A percentile compares a stretch with the other conserved stretches of the same genome.
phyloP scores from a whole-genome alignment of 108 stramenopile genomes.

The Schizochytrium sp. region DNA sequence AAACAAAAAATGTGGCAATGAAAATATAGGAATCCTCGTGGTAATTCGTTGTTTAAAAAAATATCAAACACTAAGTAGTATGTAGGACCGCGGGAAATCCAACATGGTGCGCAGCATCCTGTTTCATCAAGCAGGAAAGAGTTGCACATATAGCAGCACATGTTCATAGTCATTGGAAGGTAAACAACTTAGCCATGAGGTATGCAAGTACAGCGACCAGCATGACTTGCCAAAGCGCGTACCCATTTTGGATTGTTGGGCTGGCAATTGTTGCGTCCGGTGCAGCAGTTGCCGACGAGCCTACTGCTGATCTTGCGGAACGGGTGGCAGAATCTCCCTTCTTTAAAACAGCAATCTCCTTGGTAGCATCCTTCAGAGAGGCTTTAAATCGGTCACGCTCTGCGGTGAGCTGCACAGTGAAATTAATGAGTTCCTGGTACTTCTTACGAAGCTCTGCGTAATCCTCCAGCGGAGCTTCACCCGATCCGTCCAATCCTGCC shows the following conservation, averaged over 20 bases:
- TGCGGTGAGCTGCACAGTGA: constrained; percentile 90
- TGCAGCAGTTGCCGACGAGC: not conserved
- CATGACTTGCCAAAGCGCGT: constrained; percentile 38
- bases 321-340: not conserved
- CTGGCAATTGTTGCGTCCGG: not conserved
- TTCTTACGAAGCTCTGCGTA: constrained; percentile 80
- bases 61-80: not conserved
- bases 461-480: not conserved
- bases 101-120: too few relatives aligned
- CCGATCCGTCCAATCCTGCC: not conserved
- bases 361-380: constrained; percentile 52
- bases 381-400: constrained; percentile 80
- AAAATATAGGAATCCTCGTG: too few relatives aligned
- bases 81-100: too few relatives aligned
- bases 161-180: not conserved
- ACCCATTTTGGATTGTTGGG: not conserved
- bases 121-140: too few relatives aligned
- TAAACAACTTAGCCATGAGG: constrained; percentile 27
- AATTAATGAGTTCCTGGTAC: constrained; percentile 91
- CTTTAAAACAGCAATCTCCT: constrained; percentile 35
- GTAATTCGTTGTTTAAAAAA: not conserved
- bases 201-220: constrained; percentile 36
- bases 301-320: not conserved
- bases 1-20: too few relatives aligned
- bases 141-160: too few relatives aligned